Percentiles rank a stretch among this genome's conserved stretches.
phyloP scores from a whole-genome alignment of 345 rosid species.

The Anastatica hierochuntica region DNA sequence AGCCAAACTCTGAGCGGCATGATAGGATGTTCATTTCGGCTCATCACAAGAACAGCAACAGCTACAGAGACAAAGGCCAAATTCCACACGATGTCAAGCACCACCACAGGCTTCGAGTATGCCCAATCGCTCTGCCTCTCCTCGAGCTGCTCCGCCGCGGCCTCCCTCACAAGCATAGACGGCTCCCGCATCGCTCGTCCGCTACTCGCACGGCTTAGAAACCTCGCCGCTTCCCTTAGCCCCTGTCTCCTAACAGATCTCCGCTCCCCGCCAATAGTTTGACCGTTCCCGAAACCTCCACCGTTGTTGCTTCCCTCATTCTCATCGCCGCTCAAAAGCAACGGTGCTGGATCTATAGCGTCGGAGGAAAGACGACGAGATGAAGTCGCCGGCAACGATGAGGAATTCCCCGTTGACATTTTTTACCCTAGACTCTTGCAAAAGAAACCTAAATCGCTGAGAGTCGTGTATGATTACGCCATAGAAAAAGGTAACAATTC shows the following conservation, averaged over 20 bases:
- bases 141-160: slow-evolving; percentile 35
- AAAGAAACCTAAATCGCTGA: slow-evolving; percentile 7
- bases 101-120: slow-evolving; percentile 45
- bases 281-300: slow-evolving; percentile 19
- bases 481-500: slow-evolving; percentile 6
- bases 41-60: slow-evolving; percentile 32
- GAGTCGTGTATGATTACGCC: slow-evolving; percentile 18
- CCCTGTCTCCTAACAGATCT: slow-evolving; percentile 61
- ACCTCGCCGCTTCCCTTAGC: slow-evolving; percentile 72
- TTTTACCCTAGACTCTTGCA: background rate
- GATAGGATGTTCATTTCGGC: slow-evolving; percentile 48
- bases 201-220: slow-evolving; percentile 29
- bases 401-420: slow-evolving; percentile 24
- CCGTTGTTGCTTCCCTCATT: slow-evolving; percentile 10
- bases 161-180: slow-evolving; percentile 27
- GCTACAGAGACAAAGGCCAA: slow-evolving; percentile 47
- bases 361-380: slow-evolving; percentile 43
- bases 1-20: slow-evolving; percentile 88
- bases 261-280: slow-evolving; percentile 18
- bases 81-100: slow-evolving; percentile 55
- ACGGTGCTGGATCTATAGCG: slow-evolving; percentile 61
- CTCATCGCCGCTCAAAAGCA: slow-evolving; percentile 33
- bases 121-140: slow-evolving; percentile 37
- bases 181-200: slow-evolving; percentile 25
- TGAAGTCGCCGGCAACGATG: slow-evolving; percentile 14